A percentile compares a stretch with the other conserved stretches of the same genome.
Conservation (phyloP, 2,329 filamentous ascomycete species). For the Westerdykella ornata region DNA sequence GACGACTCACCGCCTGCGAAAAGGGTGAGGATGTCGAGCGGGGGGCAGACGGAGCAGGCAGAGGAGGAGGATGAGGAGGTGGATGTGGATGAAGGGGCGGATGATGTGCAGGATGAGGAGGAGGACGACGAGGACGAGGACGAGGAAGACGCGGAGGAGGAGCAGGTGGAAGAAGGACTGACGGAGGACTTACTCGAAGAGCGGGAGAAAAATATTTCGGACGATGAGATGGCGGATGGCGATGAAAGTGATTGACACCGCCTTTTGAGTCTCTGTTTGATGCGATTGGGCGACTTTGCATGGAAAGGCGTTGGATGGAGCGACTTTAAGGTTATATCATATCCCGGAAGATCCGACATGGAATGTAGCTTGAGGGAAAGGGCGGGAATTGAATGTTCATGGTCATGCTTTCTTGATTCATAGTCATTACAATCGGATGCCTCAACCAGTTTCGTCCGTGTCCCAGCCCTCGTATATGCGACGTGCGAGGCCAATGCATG, state of each 20-base stretch:
- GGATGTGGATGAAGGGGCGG: constrained; percentile 37
- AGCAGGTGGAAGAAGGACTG: constrained; percentile 47
- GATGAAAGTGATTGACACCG: constrained; percentile 39
- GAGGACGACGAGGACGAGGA: constrained; percentile 46
- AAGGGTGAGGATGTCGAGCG: constrained; percentile 38
- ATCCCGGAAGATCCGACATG: no score
- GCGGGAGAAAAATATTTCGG: constrained; percentile 40
- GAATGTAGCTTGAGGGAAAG: no score
- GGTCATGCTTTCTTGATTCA: no score
- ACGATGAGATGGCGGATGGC: constrained; percentile 51
- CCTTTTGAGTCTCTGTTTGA: not conserved
- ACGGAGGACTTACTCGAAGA: constrained; percentile 41
- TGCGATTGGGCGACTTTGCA: constrained; percentile 13
- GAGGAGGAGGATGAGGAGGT: constrained; percentile 33
- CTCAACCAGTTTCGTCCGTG: no score
- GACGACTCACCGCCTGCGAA: constrained; percentile 46
- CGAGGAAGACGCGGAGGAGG: constrained; percentile 51
- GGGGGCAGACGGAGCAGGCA: constrained; percentile 37
- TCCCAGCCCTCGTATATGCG: no score
- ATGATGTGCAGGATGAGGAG: constrained; percentile 44
- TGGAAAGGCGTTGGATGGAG: constrained; percentile 22
- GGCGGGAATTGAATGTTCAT: no score
- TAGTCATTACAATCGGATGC: no score
- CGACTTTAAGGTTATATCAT: no score
- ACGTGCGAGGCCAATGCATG: no score